These are phyloP conservation scores for Pseudogymnoascus sp. DNA, from an alignment of 2,329 filamentous ascomycete species.

Conservation along the genomic window DNA sequence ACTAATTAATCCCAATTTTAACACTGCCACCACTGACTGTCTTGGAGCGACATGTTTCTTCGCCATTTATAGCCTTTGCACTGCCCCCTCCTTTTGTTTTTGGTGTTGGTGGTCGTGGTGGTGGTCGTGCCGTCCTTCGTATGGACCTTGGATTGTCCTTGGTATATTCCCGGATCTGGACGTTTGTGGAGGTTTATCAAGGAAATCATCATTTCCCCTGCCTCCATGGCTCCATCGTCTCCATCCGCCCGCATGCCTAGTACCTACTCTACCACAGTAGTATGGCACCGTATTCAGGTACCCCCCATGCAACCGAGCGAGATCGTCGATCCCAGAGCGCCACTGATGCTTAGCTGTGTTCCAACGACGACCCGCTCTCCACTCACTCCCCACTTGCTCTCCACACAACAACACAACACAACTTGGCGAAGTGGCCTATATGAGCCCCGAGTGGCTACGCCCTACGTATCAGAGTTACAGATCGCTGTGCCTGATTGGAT, in stretches of 20 bases:
- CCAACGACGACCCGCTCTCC: not conserved
- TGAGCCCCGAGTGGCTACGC: not conserved
- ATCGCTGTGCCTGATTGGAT: not conserved
- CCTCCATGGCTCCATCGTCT: conserved; percentile 1
- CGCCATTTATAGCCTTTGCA: not conserved
- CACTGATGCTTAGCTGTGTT: conserved; percentile 4
- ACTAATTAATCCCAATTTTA: too few relatives aligned
- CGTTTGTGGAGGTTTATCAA: not conserved
- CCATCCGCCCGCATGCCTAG: not conserved
- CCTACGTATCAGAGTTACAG: conserved; percentile 6
- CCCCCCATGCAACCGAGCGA: not conserved
- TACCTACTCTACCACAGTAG: not conserved
- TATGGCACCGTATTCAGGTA: not conserved
- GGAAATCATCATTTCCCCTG: conserved; percentile 6
- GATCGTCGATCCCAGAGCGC: not conserved
- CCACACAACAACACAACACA: not conserved
- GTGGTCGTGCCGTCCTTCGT: not conserved
- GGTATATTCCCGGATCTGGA: not conserved
- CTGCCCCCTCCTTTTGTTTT: not conserved
- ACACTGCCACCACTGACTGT: not conserved
- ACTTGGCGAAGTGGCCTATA: not conserved
- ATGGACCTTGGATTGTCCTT: not conserved
- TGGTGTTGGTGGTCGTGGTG: not conserved
- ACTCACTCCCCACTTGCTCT: not conserved
- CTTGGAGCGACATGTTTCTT: conserved; percentile 1